These are phyloP conservation scores for Alternaria novae-zelandiae DNA, from an alignment of 2,329 filamentous ascomycete species.

Conservation along the genomic window DNA sequence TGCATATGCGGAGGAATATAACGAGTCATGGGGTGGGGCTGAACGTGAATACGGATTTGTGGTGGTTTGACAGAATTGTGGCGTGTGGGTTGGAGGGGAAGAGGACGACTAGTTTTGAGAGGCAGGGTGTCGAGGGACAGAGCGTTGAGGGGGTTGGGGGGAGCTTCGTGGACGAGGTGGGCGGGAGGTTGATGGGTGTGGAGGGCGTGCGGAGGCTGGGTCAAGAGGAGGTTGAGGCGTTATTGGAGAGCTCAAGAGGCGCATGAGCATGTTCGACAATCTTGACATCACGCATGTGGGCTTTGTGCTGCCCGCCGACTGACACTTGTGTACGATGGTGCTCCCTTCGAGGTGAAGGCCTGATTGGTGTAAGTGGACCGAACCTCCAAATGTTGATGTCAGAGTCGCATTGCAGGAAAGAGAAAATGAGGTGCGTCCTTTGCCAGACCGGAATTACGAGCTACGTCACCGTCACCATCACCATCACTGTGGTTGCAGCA, in stretches of 20 bases:
- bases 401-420: not conserved
- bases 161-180: slow-evolving; percentile 52
- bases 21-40: slow-evolving; percentile 84
- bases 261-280: not conserved
- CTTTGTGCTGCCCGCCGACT: not conserved
- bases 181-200: slow-evolving; percentile 29
- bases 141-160: slow-evolving; percentile 49
- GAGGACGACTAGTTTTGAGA: slow-evolving; percentile 74
- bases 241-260: not conserved
- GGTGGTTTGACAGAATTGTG: slow-evolving; percentile 77
- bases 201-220: slow-evolving; percentile 27
- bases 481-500: not conserved
- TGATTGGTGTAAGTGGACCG: not conserved
- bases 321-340: not conserved
- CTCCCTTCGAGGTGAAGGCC: not conserved
- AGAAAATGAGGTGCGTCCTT: not conserved
- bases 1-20: slow-evolving; percentile 86
- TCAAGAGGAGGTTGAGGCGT: slow-evolving; percentile 18
- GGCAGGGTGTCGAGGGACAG: slow-evolving; percentile 54
- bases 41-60: slow-evolving; percentile 71
- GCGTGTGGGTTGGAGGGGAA: slow-evolving; percentile 86
- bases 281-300: not conserved
- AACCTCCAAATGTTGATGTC: not conserved
- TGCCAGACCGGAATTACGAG: not conserved
- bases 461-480: not conserved